These are phyloP conservation scores for Cardamine occulta DNA, from an alignment of 345 rosid genomes.

Conservation along the genomic window DNA sequence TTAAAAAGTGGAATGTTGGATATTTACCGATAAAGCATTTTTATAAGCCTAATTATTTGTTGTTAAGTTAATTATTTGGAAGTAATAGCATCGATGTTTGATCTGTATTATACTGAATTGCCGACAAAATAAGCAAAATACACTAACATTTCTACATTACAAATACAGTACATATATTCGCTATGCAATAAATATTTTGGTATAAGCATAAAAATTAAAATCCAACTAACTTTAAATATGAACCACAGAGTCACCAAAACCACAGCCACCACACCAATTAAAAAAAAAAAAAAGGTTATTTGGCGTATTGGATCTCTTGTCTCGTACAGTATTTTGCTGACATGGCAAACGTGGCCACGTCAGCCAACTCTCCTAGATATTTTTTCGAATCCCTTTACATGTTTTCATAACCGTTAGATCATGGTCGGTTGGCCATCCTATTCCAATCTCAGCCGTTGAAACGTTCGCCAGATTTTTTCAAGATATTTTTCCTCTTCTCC, in stretches of 20 bases:
- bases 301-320: slow-evolving; percentile 37
- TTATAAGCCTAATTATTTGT: not conserved
- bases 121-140: not conserved
- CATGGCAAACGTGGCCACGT: slow-evolving; percentile 57
- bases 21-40: not conserved
- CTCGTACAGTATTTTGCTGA: slow-evolving; percentile 42
- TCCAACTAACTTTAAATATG: slow-evolving; percentile 40
- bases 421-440: slow-evolving; percentile 19
- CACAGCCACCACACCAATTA: slow-evolving; percentile 32
- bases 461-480: slow-evolving; percentile 24
- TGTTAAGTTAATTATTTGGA: not conserved
- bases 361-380: slow-evolving; percentile 50
- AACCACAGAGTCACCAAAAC: slow-evolving; percentile 33
- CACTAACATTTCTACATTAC: not conserved
- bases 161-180: not conserved
- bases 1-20: not conserved
- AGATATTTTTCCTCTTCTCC: slow-evolving; percentile 49
- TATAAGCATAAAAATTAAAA: slow-evolving; percentile 7
- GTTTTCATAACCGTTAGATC: slow-evolving; percentile 43
- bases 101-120: not conserved
- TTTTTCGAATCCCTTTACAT: slow-evolving; percentile 29
- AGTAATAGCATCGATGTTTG: not conserved
- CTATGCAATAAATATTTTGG: not conserved
- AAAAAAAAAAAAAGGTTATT: slow-evolving; percentile 2
- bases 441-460: slow-evolving; percentile 43